Evolutionary conservation across 495 filamentous ascomycete species (phyloP).

Genomic region (Aspergillus bridgeri): DNA sequence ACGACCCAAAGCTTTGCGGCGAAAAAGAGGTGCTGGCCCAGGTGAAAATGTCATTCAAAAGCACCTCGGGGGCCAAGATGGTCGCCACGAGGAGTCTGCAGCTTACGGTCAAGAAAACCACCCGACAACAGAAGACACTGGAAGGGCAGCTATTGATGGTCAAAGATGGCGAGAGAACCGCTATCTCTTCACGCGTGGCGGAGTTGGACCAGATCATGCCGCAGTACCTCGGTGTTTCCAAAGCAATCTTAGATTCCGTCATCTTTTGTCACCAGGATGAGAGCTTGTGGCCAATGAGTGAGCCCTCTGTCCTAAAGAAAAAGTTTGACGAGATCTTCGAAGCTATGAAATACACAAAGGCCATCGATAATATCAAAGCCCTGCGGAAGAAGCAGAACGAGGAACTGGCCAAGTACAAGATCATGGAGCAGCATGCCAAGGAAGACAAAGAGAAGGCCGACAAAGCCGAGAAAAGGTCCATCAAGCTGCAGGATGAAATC

Average conservation of each 20-base stretch:
- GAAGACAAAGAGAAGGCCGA: slow-evolving; percentile 86
- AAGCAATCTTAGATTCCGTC: slow-evolving; percentile 84
- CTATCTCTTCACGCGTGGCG: slow-evolving; percentile 71
- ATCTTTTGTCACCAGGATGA: slow-evolving; percentile 99
- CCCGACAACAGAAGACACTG: slow-evolving; percentile 69
- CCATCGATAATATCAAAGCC: slow-evolving; percentile 87
- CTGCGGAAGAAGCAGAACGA: slow-evolving; percentile 80
- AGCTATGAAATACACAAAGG: slow-evolving; percentile 93
- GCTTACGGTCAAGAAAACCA: slow-evolving; percentile 79
- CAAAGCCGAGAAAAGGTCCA: slow-evolving; percentile 57
- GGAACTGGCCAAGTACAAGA: slow-evolving; percentile 65
- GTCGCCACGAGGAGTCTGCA: slow-evolving; percentile 78
- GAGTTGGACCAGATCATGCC: slow-evolving; percentile 83
- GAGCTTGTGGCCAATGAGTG: slow-evolving; percentile 96
- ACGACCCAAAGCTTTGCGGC: slow-evolving; percentile 87
- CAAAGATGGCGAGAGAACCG: slow-evolving; percentile 75
- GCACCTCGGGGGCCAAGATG: slow-evolving; percentile 69
- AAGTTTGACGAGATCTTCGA: slow-evolving; percentile 98
- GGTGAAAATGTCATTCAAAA: slow-evolving; percentile 83
- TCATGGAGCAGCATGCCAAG: slow-evolving; percentile 72
- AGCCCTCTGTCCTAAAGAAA: slow-evolving; percentile 79
- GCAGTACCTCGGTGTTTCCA: slow-evolving; percentile 83
- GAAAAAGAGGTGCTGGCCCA: slow-evolving; percentile 91
- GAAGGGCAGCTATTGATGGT: slow-evolving; percentile 71
- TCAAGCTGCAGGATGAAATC: slow-evolving; percentile 69